phyloP scores from a whole-genome alignment of 441 rosid genomes.

The Mallotus repandus region DNA sequence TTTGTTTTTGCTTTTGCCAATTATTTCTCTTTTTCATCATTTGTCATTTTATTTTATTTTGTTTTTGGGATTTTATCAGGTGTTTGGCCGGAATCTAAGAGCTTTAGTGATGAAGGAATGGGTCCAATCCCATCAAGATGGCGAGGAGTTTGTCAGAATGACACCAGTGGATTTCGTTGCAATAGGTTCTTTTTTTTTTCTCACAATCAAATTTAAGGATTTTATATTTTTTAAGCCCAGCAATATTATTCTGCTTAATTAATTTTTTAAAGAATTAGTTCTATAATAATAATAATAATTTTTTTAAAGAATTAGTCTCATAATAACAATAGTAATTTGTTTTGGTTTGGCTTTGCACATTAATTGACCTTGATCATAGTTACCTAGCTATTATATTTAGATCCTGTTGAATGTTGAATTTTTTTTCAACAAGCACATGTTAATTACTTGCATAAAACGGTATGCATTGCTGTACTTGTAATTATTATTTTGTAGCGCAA shows the following conservation, averaged over 20 bases:
- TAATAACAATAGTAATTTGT: no score
- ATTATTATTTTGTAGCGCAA: background rate
- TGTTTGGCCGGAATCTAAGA: slow-evolving; percentile 63
- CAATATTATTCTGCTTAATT: no score
- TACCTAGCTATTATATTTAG: background rate
- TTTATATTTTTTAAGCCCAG: no score
- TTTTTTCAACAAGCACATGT: background rate
- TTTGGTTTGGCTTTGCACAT: no score
- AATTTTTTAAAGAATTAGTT: no score
- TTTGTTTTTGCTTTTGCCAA: background rate
- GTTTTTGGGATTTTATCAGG: slow-evolving; percentile 27
- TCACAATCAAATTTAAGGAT: background rate
- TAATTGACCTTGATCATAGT: no score
- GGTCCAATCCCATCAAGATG: slow-evolving; percentile 55
- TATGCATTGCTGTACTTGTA: no score
- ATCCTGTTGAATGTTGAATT: background rate
- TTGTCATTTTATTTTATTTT: background rate
- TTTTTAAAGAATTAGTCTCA: no score
- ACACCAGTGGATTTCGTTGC: slow-evolving; percentile 32
- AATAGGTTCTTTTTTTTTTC: slow-evolving; percentile 34
- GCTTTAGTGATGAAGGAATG: slow-evolving; percentile 52
- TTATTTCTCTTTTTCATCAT: background rate
- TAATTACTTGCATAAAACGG: background rate
- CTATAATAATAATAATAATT: no score
- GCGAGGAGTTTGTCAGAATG: slow-evolving; percentile 47